Evolutionary conservation across 2,329 filamentous ascomycete species (phyloP).

Genomic region (Beauveria australis): DNA sequence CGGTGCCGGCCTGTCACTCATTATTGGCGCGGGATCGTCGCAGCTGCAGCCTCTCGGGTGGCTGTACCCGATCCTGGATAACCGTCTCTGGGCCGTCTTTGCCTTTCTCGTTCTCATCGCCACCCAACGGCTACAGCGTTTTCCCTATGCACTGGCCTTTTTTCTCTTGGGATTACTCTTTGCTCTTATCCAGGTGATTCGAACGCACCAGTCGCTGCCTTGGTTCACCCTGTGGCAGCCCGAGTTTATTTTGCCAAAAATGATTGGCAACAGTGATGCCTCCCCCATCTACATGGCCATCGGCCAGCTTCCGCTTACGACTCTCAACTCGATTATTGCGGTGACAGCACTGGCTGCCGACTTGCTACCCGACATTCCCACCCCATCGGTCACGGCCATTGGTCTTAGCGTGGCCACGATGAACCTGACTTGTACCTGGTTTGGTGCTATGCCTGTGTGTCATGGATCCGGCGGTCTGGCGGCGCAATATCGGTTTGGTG

Average conservation of each 20-base stretch:
- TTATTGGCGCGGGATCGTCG: constrained; percentile 64
- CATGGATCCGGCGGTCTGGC: constrained; percentile 88
- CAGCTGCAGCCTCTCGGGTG: constrained; percentile 63
- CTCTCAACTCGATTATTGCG: constrained; percentile 86
- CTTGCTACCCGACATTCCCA: constrained; percentile 59
- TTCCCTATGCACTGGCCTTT: constrained; percentile 72
- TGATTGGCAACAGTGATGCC: constrained; percentile 22
- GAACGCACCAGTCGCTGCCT: constrained; percentile 33
- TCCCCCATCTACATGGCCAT: constrained; percentile 54
- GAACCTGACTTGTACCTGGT: constrained; percentile 83
- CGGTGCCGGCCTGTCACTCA: constrained; percentile 76
- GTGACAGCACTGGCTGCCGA: constrained; percentile 72
- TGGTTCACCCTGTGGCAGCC: constrained; percentile 55
- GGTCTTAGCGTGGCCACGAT: constrained; percentile 75
- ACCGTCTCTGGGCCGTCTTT: constrained; percentile 65
- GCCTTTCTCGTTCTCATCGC: constrained; percentile 65
- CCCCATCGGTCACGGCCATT: constrained; percentile 66
- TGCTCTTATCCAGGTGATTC: constrained; percentile 38
- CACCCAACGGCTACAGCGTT: constrained; percentile 54
- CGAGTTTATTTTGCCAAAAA: constrained; percentile 28
- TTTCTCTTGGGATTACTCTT: constrained; percentile 62
- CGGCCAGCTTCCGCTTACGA: constrained; percentile 83
- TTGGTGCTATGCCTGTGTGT: constrained; percentile 91
- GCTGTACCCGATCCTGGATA: constrained; percentile 63
- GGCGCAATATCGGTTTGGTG: constrained; percentile 85